phyloP scores from a whole-genome alignment of 179 eudicot species.

The Corrigiola litoralis region DNA sequence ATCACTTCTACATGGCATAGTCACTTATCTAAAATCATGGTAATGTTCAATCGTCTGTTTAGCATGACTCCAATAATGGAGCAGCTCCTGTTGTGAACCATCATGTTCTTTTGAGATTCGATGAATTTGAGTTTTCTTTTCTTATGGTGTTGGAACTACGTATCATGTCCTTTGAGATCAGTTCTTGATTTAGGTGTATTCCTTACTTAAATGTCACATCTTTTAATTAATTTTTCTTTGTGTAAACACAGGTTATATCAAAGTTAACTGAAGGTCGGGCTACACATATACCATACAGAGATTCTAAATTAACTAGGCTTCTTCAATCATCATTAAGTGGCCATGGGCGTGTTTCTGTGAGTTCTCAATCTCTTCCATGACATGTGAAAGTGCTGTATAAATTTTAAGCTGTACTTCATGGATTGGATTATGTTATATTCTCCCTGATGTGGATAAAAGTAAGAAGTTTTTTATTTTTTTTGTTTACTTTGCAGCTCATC shows the following conservation, averaged over 20 bases:
- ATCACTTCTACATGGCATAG: no score
- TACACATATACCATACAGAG: constrained; percentile 88
- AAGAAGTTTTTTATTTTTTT: not conserved
- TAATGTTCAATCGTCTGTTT: no score
- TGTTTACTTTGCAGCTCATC: constrained; percentile 58
- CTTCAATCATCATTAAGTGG: constrained; percentile 99
- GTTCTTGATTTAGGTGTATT: no score
- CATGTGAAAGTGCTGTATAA: not conserved
- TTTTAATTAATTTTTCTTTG: not conserved
- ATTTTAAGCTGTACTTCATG: not conserved
- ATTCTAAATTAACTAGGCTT: constrained; percentile 96
- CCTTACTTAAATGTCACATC: no score
- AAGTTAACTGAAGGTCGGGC: constrained; percentile 92
- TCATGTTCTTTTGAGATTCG: not conserved
- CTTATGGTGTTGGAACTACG: not conserved
- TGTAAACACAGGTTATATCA: constrained; percentile 71
- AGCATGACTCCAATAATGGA: not conserved
- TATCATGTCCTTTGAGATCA: no score
- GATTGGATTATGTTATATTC: not conserved
- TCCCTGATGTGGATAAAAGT: not conserved
- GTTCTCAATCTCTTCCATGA: constrained; percentile 21
- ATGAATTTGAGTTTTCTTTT: not conserved
- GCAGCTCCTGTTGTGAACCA: no score
- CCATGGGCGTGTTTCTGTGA: constrained; percentile 97
- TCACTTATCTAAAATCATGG: no score